Evolutionary conservation across 106 monocot species (phyloP).

Genomic region (Cymbidium sinense): DNA sequence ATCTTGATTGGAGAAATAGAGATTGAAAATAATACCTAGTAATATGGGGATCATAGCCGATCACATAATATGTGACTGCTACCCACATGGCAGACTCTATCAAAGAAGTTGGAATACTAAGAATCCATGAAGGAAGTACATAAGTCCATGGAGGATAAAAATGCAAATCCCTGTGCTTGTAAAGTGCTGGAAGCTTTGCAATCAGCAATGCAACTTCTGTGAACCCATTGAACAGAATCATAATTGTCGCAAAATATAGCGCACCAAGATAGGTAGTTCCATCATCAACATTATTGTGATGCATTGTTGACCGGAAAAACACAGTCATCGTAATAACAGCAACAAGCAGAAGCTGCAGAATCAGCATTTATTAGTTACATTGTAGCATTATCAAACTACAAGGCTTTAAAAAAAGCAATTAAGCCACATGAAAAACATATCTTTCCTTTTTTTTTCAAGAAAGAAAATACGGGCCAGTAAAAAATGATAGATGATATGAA

Average conservation of each 20-base stretch:
- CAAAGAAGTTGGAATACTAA: constrained; percentile 91
- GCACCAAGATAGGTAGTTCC: constrained; percentile 87
- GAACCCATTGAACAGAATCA: constrained; percentile 98
- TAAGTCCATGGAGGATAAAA: constrained; percentile 95
- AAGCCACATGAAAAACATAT: background rate
- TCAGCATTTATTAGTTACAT: constrained; percentile 1
- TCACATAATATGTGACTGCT: constrained; percentile 81
- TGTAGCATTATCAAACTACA: background rate
- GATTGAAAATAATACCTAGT: constrained; percentile 50
- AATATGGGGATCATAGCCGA: constrained; percentile 94
- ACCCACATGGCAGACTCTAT: constrained; percentile 90
- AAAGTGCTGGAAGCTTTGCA: constrained; percentile 90
- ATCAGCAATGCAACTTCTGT: constrained; percentile 94
- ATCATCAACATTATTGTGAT: constrained; percentile 77
- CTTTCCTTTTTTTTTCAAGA: background rate
- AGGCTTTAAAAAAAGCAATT: background rate
- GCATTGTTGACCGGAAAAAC: constrained; percentile 91
- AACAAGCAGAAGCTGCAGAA: constrained; percentile 82
- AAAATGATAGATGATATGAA: background rate
- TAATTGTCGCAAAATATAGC: constrained; percentile 80
- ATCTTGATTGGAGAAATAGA: background rate
- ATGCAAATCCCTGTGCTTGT: constrained; percentile 97
- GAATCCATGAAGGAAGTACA: constrained; percentile 85
- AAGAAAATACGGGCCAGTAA: background rate
- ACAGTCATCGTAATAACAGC: constrained; percentile 96